Evolutionary conservation across 108 stramenopile species (phyloP).

Genomic region (Craspedostauros australis): DNA sequence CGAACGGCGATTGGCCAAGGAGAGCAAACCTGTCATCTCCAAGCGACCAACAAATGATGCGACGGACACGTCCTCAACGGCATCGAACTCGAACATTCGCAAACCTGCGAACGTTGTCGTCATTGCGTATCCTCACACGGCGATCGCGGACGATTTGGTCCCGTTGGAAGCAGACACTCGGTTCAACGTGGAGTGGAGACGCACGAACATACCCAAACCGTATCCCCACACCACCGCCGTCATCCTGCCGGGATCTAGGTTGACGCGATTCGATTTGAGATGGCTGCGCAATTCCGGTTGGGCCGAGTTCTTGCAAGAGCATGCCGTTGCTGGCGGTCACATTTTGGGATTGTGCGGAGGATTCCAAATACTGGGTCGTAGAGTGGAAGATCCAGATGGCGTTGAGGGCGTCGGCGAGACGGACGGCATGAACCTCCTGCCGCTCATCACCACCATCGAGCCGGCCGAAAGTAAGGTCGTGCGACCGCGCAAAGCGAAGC

Average conservation of each 20-base stretch:
- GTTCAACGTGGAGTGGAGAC: conserved; percentile 24
- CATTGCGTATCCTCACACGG: conserved; percentile 28
- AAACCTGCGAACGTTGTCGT: conserved; percentile 30
- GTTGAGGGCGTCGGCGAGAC: conserved; percentile 7
- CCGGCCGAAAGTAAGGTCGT: conserved; percentile 27
- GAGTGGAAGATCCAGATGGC: conserved; percentile 13
- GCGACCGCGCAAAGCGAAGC: conserved; percentile 12
- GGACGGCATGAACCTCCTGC: conserved; percentile 20
- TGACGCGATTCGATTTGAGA: conserved; percentile 26
- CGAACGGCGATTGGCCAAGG: conserved; percentile 20
- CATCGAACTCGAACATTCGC: too few species aligned
- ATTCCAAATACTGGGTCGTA: conserved; percentile 32
- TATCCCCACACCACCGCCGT: conserved; percentile 23
- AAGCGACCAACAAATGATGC: not conserved
- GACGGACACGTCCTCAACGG: too few species aligned
- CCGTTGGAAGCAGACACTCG: conserved; percentile 24
- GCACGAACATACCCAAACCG: conserved; percentile 18
- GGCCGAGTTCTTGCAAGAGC: conserved; percentile 22
- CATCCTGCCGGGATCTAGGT: conserved; percentile 28
- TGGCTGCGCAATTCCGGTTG: conserved; percentile 36
- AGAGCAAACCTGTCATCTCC: too few species aligned
- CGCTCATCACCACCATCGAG: conserved; percentile 13
- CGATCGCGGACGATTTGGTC: conserved; percentile 21
- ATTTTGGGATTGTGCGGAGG: conserved; percentile 31
- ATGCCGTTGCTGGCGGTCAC: conserved; percentile 18